A percentile compares a stretch with the other conserved stretches of the same genome.
These are phyloP conservation scores for Boechera retrofracta DNA, from an alignment of 345 rosid species.

Conservation along the genomic window DNA sequence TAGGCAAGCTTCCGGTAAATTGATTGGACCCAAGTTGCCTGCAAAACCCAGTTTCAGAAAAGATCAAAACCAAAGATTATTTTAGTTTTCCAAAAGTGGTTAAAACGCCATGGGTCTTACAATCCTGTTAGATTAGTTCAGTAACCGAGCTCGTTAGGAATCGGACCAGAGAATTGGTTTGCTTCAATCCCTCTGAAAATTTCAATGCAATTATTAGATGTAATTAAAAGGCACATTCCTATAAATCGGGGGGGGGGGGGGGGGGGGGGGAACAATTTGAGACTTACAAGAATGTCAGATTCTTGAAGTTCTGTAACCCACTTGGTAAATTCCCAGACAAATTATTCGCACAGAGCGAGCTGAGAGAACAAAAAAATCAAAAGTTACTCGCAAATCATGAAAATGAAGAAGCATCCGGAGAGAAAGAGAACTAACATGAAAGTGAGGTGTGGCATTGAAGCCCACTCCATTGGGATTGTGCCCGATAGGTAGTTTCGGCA, in stretches of 20 bases:
- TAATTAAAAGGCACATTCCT: not conserved
- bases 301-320: conserved; percentile 52
- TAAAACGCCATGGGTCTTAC: conserved; percentile 34
- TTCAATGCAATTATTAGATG: not conserved
- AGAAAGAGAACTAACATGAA: conserved; percentile 46
- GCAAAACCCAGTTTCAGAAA: conserved; percentile 12
- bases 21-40: conserved; percentile 53
- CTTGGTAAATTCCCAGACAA: conserved; percentile 57
- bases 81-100: too few species aligned
- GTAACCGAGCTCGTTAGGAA: conserved; percentile 60
- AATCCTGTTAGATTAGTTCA: conserved; percentile 46
- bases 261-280: not conserved
- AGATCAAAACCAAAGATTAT: not conserved
- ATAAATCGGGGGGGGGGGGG: too few species aligned
- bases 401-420: not conserved
- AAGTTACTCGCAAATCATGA: not conserved
- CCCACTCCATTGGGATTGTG: conserved; percentile 47
- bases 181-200: conserved; percentile 57
- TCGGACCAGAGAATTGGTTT: conserved; percentile 56
- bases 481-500: not conserved
- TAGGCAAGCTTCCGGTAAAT: conserved; percentile 49
- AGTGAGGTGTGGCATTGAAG: conserved; percentile 42
- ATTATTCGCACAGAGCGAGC: conserved; percentile 52
- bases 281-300: conserved; percentile 53
- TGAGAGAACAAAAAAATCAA: conserved; percentile 15